Conservation (phyloP, 2,329 filamentous ascomycete species). For the Colletotrichum tanaceti region DNA sequence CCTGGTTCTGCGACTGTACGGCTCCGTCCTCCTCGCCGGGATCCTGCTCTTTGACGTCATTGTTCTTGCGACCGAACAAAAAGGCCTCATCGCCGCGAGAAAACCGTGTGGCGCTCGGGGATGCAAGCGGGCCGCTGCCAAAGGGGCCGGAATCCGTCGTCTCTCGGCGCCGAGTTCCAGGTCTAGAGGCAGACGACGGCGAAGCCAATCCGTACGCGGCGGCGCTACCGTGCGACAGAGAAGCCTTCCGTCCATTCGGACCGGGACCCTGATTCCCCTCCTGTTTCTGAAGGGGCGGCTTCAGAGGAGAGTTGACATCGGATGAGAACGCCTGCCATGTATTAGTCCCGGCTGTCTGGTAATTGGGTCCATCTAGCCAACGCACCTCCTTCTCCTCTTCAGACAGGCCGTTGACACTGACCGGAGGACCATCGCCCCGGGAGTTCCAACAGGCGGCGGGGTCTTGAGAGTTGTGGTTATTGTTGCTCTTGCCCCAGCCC, state of each 20-base stretch:
- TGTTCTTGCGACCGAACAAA: conserved; percentile 67
- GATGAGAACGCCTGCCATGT: conserved; percentile 76
- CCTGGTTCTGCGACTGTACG: conserved; percentile 44
- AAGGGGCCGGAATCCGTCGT: conserved; percentile 77
- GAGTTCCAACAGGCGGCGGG: conserved; percentile 94
- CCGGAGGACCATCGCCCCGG: conserved; percentile 74
- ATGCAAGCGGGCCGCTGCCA: conserved; percentile 64
- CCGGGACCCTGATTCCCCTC: conserved; percentile 66
- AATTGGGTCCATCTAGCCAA: conserved; percentile 35
- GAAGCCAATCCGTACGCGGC: conserved; percentile 77
- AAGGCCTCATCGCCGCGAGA: conserved; percentile 71
- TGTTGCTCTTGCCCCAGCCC: conserved; percentile 82
- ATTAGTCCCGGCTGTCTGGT: conserved; percentile 24
- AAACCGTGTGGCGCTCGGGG: conserved; percentile 71
- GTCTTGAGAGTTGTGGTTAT: conserved; percentile 79
- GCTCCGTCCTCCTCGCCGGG: conserved; percentile 59
- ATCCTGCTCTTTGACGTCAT: conserved; percentile 62
- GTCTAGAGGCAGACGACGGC: conserved; percentile 76
- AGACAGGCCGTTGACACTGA: conserved; percentile 78
- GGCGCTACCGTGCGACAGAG: conserved; percentile 77
- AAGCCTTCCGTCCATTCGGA: conserved; percentile 80
- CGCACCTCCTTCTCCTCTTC: conserved; percentile 70
- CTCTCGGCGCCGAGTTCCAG: conserved; percentile 83
- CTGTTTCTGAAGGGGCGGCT: conserved; percentile 83
- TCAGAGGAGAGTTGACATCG: conserved; percentile 94